A percentile compares a stretch with the other conserved stretches of the same genome.
Evolutionary conservation across 1,139 yeast species (phyloP).

Genomic region (Sugiyamaella neomexicana): DNA sequence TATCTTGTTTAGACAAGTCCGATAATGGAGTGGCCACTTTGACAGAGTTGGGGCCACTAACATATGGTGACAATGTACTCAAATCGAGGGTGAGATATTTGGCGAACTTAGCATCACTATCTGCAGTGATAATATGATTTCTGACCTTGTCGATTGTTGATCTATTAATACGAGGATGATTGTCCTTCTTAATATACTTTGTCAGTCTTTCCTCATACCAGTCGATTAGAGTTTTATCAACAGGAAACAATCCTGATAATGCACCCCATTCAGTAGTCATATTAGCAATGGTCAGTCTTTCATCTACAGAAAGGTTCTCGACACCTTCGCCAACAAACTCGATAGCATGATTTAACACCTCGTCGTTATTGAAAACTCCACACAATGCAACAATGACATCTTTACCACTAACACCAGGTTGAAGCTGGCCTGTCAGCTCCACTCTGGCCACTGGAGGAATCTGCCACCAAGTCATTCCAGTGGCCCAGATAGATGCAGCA

Average conservation of each 20-base stretch:
- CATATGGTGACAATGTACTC: slow-evolving; percentile 80
- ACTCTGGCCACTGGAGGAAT: slow-evolving; percentile 98
- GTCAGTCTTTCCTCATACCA: slow-evolving; percentile 73
- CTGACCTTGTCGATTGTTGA: slow-evolving; percentile 54
- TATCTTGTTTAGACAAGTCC: slow-evolving; percentile 68
- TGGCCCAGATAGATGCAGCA: slow-evolving; percentile 99
- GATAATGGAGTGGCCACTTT: slow-evolving; percentile 79
- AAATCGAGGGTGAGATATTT: slow-evolving; percentile 82
- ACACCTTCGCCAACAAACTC: slow-evolving; percentile 93
- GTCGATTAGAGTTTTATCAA: slow-evolving; percentile 70
- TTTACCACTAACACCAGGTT: slow-evolving; percentile 89
- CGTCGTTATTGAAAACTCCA: slow-evolving; percentile 93
- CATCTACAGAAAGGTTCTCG: slow-evolving; percentile 73
- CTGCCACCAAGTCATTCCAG: slow-evolving; percentile 99
- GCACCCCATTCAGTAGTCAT: slow-evolving; percentile 99
- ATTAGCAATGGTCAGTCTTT: slow-evolving; percentile 92
- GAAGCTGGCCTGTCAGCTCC: slow-evolving; percentile 77
- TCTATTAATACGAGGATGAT: slow-evolving; percentile 81
- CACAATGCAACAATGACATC: slow-evolving; percentile 96
- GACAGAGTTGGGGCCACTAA: slow-evolving; percentile 97
- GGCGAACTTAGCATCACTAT: slow-evolving; percentile 78
- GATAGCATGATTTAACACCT: slow-evolving; percentile 94
- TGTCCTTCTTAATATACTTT: slow-evolving; percentile 45
- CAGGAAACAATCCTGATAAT: slow-evolving; percentile 91
- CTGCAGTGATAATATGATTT: slow-evolving; percentile 49